These are phyloP conservation scores for Pisolithus thermaeus DNA, from an alignment of 1,284 basidiomycete species.

Conservation along the genomic window DNA sequence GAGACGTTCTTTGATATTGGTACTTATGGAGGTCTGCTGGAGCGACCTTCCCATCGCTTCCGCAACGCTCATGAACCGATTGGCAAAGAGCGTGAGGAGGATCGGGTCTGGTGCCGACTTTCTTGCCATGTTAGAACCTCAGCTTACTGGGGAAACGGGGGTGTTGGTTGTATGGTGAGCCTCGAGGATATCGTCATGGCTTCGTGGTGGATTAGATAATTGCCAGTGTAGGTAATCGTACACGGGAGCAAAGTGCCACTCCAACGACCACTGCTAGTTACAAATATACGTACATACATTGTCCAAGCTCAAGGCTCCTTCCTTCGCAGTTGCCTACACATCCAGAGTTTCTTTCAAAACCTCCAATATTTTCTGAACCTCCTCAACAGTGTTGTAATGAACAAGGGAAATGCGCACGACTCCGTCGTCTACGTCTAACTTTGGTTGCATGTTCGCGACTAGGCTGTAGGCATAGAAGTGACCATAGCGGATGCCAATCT, in stretches of 20 bases:
- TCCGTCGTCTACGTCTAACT: slow-evolving; percentile 55
- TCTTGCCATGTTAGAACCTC: slow-evolving; percentile 13
- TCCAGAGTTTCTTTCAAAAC: slow-evolving; percentile 43
- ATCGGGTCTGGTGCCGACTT: slow-evolving; percentile 68
- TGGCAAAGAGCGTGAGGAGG: slow-evolving; percentile 83
- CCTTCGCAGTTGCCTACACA: neutral
- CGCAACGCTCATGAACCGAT: slow-evolving; percentile 91
- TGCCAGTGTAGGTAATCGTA: no score
- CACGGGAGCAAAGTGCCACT: no score
- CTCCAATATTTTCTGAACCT: slow-evolving; percentile 54
- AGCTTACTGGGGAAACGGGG: neutral
- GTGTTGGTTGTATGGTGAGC: no score
- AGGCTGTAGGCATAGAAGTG: slow-evolving; percentile 76
- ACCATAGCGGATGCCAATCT: slow-evolving; percentile 75
- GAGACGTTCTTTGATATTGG: slow-evolving; percentile 86
- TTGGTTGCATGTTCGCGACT: slow-evolving; percentile 46
- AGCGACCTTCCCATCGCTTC: slow-evolving; percentile 90
- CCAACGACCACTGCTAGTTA: no score
- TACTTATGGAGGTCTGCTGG: slow-evolving; percentile 87
- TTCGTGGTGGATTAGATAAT: no score
- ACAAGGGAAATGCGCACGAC: slow-evolving; percentile 75
- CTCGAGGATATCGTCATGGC: no score
- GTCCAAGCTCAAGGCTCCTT: neutral
- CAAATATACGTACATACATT: no score
- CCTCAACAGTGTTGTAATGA: slow-evolving; percentile 73